Evolutionary conservation across 352 stramenopile genomes (phyloP).

Genomic region (Globisporangium abappressorium): DNA sequence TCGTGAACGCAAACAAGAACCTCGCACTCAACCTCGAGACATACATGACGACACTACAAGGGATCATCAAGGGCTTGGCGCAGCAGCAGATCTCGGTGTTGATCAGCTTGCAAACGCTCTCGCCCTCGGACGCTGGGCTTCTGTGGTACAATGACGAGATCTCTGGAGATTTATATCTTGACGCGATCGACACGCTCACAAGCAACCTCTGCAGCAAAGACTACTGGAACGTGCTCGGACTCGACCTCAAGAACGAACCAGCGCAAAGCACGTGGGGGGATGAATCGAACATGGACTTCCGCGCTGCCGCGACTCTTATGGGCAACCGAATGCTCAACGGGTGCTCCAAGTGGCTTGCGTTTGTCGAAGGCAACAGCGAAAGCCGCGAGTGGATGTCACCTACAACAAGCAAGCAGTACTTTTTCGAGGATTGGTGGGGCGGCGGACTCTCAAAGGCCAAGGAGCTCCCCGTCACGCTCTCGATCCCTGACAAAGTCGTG

Average conservation of each 20-base stretch:
- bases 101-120: conserved; percentile 44
- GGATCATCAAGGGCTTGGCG: conserved; percentile 36
- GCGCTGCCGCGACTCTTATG: conserved; percentile 42
- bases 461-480: conserved; percentile 44
- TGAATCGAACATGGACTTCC: conserved; percentile 40
- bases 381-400: conserved; percentile 39
- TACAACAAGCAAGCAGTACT: conserved; percentile 34
- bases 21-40: conserved; percentile 30
- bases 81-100: conserved; percentile 45
- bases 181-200: conserved; percentile 44
- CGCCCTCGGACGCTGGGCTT: background rate
- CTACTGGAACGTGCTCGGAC: conserved; percentile 77
- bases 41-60: conserved; percentile 43
- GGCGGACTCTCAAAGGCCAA: conserved; percentile 42
- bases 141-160: conserved; percentile 15
- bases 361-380: conserved; percentile 62
- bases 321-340: conserved; percentile 60
- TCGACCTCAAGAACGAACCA: conserved; percentile 72
- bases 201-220: conserved; percentile 41
- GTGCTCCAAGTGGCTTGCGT: conserved; percentile 65
- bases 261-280: conserved; percentile 45
- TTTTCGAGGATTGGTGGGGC: conserved; percentile 68
- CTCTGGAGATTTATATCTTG: conserved; percentile 35
- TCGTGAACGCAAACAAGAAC: conserved; percentile 37
- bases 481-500: conserved; percentile 59